Base-by-base conservation (phyloP, 345 rosid species). In the Stellera chamaejasme region DNA sequence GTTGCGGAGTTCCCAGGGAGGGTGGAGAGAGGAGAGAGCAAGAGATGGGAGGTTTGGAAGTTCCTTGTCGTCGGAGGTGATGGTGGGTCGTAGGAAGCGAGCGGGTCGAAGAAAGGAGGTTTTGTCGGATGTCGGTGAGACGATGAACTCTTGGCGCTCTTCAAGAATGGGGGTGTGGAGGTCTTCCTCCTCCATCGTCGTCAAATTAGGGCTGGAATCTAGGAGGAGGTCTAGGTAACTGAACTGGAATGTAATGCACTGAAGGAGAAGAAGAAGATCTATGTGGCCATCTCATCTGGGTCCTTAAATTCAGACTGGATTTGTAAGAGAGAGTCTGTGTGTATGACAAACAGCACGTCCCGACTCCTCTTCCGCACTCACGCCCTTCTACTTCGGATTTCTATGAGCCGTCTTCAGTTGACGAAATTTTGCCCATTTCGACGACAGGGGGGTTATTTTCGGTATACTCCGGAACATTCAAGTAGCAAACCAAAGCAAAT, bases 81-180 rank as follows among this genome's bases (percentile, higher is more conserved):
- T 9, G 8, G 13, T 13, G 54, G 65, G 65, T 50, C 52, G 43
- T 5, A 61, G 50, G 13, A 61, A 61, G 52, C 52, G 65, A 27
- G 57, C 65, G 13, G 36, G 16, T 25, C 65, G 43, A 13, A 1
- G 19, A 7, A 43, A 51, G 48, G 56, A 65, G 55, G 19, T 54
- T 28, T 13, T 28, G 11, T 46, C 57, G 13, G 39, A n/a, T 32
- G 39, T 32, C 10, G 49, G 65, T 11, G 56, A 45, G 13, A 61
- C 51, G 57, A 61, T 51, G 10, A 61, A 0, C 36, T 45, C 65
- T 43, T 61, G 57, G 52, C 65, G 52, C 27, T 11, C 48, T 42
- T 61, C 65, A 14, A 61, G 15, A 43, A 61, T 51, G 52, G 27
- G 16, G 25, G 10, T 15, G 14, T 14, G 0, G 8, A 11, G 52